Evolutionary conservation across 805 yeast genomes (phyloP).

Genomic region (Pichia cephalocereana): DNA sequence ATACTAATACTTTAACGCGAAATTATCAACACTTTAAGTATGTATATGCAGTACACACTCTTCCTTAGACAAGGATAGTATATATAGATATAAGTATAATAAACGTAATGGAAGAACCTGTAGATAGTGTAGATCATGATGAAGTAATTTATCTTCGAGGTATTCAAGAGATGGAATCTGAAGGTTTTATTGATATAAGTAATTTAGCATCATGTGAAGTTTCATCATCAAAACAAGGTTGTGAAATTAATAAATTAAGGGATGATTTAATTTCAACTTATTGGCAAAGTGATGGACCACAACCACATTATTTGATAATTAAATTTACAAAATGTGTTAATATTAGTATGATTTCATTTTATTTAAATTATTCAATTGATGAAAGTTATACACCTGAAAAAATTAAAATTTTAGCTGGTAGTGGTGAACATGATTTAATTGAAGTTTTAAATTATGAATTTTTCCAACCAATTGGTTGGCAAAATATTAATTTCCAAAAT

Average conservation of each 20-base stretch:
- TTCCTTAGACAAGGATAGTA: too few relatives aligned
- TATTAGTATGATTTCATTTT: conserved; percentile 59
- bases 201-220: conserved; percentile 78
- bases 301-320: conserved; percentile 75
- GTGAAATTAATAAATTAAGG: conserved; percentile 60
- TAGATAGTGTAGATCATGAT: conserved; percentile 6
- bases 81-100: too few relatives aligned
- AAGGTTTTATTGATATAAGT: conserved; percentile 66
- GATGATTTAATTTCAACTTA: conserved; percentile 63
- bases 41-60: too few relatives aligned
- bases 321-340: conserved; percentile 73
- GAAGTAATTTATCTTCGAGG: conserved; percentile 27
- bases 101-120: not conserved
- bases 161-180: conserved; percentile 43
- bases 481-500: conserved; percentile 49
- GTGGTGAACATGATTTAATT: conserved; percentile 67
- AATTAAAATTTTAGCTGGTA: conserved; percentile 59
- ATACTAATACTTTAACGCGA: too few relatives aligned
- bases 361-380: conserved; percentile 61
- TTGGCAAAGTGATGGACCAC: conserved; percentile 95
- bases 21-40: too few relatives aligned
- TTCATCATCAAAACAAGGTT: conserved; percentile 66
- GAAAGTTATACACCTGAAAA: conserved; percentile 89
- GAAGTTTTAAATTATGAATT: conserved; percentile 55
- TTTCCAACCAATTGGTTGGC: conserved; percentile 72